phyloP scores from a whole-genome alignment of 345 rosid genomes.

The Citrus glauca region DNA sequence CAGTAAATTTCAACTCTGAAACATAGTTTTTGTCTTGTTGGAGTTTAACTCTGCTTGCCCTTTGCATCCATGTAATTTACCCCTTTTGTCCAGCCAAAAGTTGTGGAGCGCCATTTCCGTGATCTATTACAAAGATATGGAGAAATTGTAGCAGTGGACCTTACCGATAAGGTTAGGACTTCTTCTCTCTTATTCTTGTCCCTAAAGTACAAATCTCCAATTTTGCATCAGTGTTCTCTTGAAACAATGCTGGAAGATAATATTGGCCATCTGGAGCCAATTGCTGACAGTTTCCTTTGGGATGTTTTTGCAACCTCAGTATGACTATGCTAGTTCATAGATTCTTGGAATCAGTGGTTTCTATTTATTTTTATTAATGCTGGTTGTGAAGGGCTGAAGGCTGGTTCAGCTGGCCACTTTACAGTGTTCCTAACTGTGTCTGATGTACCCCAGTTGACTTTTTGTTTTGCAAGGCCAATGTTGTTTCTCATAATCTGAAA shows the following conservation, averaged over 20 bases:
- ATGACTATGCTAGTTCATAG: not conserved
- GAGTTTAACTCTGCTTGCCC: constrained; percentile 11
- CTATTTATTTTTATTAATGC: not conserved
- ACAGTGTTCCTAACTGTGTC: not conserved
- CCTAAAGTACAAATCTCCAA: constrained; percentile 1
- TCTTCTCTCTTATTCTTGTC: constrained; percentile 13
- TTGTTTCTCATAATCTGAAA: not conserved
- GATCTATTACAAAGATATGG: constrained; percentile 92
- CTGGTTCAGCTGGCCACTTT: not conserved
- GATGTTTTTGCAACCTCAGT: not conserved
- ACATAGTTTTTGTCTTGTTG: constrained; percentile 5
- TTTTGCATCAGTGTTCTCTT: not conserved
- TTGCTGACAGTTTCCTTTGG: constrained; percentile 9
- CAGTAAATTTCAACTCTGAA: constrained; percentile 34
- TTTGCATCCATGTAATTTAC: constrained; percentile 10
- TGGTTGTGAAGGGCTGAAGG: not conserved
- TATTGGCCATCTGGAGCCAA: not conserved
- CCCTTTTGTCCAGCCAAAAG: constrained; percentile 51
- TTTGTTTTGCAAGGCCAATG: not conserved
- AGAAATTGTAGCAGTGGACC: constrained; percentile 62
- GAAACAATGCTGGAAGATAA: not conserved
- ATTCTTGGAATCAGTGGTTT: not conserved
- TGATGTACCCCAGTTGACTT: not conserved
- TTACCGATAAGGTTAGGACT: constrained; percentile 67
- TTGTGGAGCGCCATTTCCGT: constrained; percentile 84